phyloP scores from a whole-genome alignment of 495 filamentous ascomycete species.

The Tirmania nivea region DNA sequence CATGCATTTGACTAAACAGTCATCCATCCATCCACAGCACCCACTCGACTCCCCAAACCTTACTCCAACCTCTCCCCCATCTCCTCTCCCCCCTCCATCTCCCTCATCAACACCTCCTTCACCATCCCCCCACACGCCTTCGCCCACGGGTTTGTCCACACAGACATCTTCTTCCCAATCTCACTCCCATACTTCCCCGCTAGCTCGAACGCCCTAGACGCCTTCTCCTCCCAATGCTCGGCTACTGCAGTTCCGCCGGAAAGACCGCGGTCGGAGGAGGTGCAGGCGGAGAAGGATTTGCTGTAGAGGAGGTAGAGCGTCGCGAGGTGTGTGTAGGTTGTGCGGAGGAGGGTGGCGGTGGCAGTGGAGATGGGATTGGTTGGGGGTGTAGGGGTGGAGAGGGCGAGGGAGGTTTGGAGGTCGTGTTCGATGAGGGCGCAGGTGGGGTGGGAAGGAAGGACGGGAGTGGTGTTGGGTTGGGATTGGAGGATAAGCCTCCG shows the following conservation, averaged over 20 bases:
- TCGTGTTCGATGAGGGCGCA: constrained; percentile 20
- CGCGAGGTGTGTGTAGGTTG: constrained; percentile 56
- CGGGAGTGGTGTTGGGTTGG: neutral
- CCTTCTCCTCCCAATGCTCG: constrained; percentile 40
- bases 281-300: neutral
- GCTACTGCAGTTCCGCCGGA: constrained; percentile 17
- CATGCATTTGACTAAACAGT: too few species aligned
- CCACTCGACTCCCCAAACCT: too few species aligned
- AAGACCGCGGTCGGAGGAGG: constrained; percentile 30
- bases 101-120: constrained; percentile 62
- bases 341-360: constrained; percentile 32
- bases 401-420: constrained; percentile 40
- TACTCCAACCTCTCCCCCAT: too few species aligned
- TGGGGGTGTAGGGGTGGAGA: constrained; percentile 35
- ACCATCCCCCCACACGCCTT: constrained; percentile 81
- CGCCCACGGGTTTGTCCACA: constrained; percentile 66
- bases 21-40: too few species aligned
- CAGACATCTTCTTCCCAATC: constrained; percentile 51
- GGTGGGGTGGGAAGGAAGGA: neutral
- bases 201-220: constrained; percentile 49
- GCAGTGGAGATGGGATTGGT: constrained; percentile 33
- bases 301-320: constrained; percentile 21
- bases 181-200: constrained; percentile 62
- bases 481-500: constrained; percentile 28
- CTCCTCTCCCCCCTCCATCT: constrained; percentile 24